Evolutionary conservation across 2,329 filamentous ascomycete species (phyloP).

Genomic region (Cladophialophora immunda): DNA sequence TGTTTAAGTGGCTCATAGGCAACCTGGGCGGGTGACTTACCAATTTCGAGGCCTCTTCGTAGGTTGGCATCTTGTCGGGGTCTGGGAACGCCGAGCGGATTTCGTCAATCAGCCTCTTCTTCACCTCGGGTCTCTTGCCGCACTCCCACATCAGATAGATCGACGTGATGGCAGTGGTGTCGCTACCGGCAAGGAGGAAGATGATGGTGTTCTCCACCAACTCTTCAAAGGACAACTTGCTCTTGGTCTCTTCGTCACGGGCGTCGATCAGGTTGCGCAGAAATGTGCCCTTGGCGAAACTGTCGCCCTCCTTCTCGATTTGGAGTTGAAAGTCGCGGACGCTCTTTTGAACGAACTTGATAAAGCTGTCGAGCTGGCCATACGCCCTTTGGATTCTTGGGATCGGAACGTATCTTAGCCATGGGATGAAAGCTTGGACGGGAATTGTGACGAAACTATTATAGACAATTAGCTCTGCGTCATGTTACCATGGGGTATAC

Average conservation of each 20-base stretch:
- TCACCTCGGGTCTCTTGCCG: conserved; percentile 44
- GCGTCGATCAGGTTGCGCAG: conserved; percentile 19
- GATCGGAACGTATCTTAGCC: conserved; percentile 14
- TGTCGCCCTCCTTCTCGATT: conserved; percentile 20
- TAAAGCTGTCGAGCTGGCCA: conserved; percentile 10
- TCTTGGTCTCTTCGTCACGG: conserved; percentile 14
- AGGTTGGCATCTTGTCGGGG: conserved; percentile 44
- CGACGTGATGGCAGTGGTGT: conserved; percentile 61
- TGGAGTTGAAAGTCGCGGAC: conserved; percentile 3
- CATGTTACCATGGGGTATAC: too few relatives aligned
- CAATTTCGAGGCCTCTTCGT: conserved; percentile 15
- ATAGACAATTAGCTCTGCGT: background rate
- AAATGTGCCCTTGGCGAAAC: conserved; percentile 23
- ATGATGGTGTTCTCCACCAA: conserved; percentile 48
- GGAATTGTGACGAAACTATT: conserved; percentile 18
- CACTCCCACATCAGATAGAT: conserved; percentile 58
- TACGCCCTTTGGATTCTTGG: conserved; percentile 9
- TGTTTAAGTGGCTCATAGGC: too few relatives aligned
- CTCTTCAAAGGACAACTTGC: conserved; percentile 19
- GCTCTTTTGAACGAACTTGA: conserved; percentile 11
- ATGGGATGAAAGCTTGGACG: conserved; percentile 13
- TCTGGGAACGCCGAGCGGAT: conserved; percentile 46
- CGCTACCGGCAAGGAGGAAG: conserved; percentile 62
- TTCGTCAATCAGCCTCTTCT: conserved; percentile 57
- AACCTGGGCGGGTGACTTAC: conserved; percentile 4